phyloP scores from a whole-genome alignment of 2,329 filamentous ascomycete genomes.

The Neonectria hederae region DNA sequence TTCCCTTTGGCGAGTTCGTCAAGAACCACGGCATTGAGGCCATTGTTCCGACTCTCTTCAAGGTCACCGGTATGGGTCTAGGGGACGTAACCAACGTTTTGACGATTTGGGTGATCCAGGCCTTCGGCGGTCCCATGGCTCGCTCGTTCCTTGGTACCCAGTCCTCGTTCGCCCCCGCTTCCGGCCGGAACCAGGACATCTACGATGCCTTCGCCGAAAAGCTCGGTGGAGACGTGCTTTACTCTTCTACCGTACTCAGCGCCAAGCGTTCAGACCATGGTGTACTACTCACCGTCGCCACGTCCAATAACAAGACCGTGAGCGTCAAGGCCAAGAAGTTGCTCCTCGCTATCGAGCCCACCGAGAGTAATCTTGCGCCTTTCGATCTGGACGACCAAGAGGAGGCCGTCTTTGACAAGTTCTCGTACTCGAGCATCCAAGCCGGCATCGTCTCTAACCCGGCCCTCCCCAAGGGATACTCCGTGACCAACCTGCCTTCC shows the following conservation, averaged over 20 bases:
- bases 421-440: conserved; percentile 47
- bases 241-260: conserved; percentile 46
- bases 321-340: conserved; percentile 47
- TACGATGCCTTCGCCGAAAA: conserved; percentile 50
- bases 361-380: conserved; percentile 42
- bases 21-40: conserved; percentile 57
- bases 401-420: conserved; percentile 46
- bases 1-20: conserved; percentile 59
- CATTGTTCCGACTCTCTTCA: conserved; percentile 52
- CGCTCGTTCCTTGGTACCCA: conserved; percentile 44
- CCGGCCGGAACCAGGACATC: conserved; percentile 51
- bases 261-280: conserved; percentile 42
- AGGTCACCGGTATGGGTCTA: conserved; percentile 53
- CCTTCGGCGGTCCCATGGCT: conserved; percentile 49
- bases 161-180: conserved; percentile 45
- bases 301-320: conserved; percentile 35
- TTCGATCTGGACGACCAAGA: conserved; percentile 48
- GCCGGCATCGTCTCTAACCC: conserved; percentile 44
- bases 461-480: conserved; percentile 34
- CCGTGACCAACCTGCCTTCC: conserved; percentile 36
- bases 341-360: conserved; percentile 50
- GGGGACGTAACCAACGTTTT: conserved; percentile 54
- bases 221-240: conserved; percentile 50
- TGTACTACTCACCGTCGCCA: conserved; percentile 41
- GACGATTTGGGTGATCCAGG: conserved; percentile 58